Evolutionary conservation across 352 stramenopile genomes (phyloP).

Genomic region (Pythium rhizo-oryzae): DNA sequence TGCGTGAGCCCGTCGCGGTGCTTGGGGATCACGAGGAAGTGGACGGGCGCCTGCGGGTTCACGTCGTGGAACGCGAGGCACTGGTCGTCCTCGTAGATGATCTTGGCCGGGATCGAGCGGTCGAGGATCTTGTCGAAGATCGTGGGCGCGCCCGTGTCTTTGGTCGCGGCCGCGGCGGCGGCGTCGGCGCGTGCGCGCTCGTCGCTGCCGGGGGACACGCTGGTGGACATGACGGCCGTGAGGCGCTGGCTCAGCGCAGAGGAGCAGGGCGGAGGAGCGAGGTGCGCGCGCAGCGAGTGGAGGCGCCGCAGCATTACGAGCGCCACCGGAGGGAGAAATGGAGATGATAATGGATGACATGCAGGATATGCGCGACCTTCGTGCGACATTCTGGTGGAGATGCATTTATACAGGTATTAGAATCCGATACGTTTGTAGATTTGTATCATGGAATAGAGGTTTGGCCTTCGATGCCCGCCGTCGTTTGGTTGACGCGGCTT

Average conservation of each 20-base stretch:
- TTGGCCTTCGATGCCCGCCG: background rate
- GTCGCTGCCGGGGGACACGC: constrained; percentile 31
- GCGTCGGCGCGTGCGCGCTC: constrained; percentile 69
- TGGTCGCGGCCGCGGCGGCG: constrained; percentile 37
- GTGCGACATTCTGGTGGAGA: constrained; percentile 3
- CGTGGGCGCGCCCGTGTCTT: constrained; percentile 64
- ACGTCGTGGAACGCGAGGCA: constrained; percentile 99
- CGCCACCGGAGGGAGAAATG: too few relatives aligned
- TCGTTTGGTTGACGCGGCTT: background rate
- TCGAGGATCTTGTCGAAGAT: constrained; percentile 99
- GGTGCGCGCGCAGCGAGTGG: constrained; percentile 23
- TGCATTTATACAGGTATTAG: background rate
- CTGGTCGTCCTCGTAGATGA: constrained; percentile 97
- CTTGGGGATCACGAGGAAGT: constrained; percentile 98
- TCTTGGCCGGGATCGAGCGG: constrained; percentile 93
- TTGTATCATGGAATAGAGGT: background rate
- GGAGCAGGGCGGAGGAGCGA: constrained; percentile 14
- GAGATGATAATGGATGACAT: constrained; percentile 8
- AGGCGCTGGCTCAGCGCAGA: background rate
- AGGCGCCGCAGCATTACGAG: constrained; percentile 28
- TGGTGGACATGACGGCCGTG: constrained; percentile 45
- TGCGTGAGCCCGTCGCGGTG: constrained; percentile 91
- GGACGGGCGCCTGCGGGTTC: constrained; percentile 94
- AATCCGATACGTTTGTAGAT: background rate
- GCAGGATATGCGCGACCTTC: constrained; percentile 17